Conservation (phyloP, 2,329 filamentous ascomycete genomes). For the Penicillium sp. region DNA sequence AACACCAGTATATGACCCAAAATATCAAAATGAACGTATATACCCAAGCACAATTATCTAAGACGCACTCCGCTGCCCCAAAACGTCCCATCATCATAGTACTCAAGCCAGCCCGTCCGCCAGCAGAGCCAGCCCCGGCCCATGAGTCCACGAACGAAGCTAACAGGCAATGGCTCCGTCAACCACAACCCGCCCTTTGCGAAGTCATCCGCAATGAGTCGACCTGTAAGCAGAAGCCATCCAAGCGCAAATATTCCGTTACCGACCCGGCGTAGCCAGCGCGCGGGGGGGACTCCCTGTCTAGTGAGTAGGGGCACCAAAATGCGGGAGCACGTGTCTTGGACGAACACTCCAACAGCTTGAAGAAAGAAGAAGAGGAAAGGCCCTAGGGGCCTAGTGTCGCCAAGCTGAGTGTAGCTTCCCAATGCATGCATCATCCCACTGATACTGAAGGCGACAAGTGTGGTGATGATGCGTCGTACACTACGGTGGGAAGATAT, state of each 20-base stretch:
- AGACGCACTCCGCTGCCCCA: constrained; percentile 59
- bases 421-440: constrained; percentile 69
- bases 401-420: constrained; percentile 68
- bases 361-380: constrained; percentile 76
- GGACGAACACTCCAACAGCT: constrained; percentile 66
- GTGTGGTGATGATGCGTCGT: constrained; percentile 30
- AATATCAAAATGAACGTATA: background rate
- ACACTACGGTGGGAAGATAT: constrained; percentile 23
- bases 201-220: constrained; percentile 76
- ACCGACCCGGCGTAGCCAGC: constrained; percentile 51
- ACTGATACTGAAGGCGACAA: constrained; percentile 42
- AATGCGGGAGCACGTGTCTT: constrained; percentile 43
- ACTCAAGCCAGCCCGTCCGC: constrained; percentile 59
- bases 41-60: constrained; percentile 26
- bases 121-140: constrained; percentile 73
- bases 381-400: constrained; percentile 61
- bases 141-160: constrained; percentile 68
- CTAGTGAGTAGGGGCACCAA: constrained; percentile 34
- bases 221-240: constrained; percentile 73
- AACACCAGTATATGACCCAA: background rate
- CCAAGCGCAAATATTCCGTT: constrained; percentile 67
- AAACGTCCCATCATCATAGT: constrained; percentile 68
- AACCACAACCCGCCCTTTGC: constrained; percentile 76
- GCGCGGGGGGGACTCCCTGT: constrained; percentile 44
- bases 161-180: constrained; percentile 80